phyloP scores from a whole-genome alignment of 2,329 filamentous ascomycete genomes.

The Sporothrix phasma region DNA sequence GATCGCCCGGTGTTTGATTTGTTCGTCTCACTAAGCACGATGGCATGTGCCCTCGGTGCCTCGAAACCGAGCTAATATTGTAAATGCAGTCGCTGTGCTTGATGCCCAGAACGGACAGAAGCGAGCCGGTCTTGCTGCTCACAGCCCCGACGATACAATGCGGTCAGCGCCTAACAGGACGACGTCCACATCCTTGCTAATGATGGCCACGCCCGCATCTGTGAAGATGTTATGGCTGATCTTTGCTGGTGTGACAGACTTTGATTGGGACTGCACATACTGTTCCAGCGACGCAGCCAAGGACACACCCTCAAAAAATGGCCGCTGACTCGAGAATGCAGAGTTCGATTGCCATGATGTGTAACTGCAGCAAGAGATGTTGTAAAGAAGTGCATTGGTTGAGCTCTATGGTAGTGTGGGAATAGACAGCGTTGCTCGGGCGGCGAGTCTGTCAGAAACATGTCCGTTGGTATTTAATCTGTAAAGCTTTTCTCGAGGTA shows the following conservation, averaged over 20 bases:
- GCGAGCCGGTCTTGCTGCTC: slow-evolving; percentile 57
- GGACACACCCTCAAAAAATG: slow-evolving; percentile 53
- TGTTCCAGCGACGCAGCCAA: slow-evolving; percentile 37
- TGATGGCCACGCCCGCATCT: slow-evolving; percentile 49
- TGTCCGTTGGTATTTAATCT: neutral
- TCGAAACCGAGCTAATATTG: neutral
- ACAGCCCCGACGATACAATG: slow-evolving; percentile 46
- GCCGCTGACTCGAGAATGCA: slow-evolving; percentile 57
- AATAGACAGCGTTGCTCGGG: slow-evolving; percentile 32
- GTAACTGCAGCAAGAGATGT: slow-evolving; percentile 28
- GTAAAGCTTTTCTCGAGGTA: slow-evolving; percentile 29
- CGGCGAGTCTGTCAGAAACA: neutral
- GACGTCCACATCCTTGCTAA: slow-evolving; percentile 42
- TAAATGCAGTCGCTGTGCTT: slow-evolving; percentile 39
- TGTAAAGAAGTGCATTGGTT: slow-evolving; percentile 44
- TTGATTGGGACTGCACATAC: slow-evolving; percentile 7
- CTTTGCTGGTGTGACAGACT: neutral
- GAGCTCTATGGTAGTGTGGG: slow-evolving; percentile 55
- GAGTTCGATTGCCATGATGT: slow-evolving; percentile 38
- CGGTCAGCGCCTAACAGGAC: slow-evolving; percentile 56
- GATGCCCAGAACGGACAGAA: slow-evolving; percentile 47
- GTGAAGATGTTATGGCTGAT: slow-evolving; percentile 41
- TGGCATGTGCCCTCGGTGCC: slow-evolving; percentile 30
- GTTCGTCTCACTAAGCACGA: slow-evolving; percentile 53
- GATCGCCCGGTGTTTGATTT: slow-evolving; percentile 40